A percentile compares a stretch with the other conserved stretches of the same genome.
These are phyloP conservation scores for Vararia minispora DNA, from an alignment of 768 basidiomycete species.

Conservation along the genomic window DNA sequence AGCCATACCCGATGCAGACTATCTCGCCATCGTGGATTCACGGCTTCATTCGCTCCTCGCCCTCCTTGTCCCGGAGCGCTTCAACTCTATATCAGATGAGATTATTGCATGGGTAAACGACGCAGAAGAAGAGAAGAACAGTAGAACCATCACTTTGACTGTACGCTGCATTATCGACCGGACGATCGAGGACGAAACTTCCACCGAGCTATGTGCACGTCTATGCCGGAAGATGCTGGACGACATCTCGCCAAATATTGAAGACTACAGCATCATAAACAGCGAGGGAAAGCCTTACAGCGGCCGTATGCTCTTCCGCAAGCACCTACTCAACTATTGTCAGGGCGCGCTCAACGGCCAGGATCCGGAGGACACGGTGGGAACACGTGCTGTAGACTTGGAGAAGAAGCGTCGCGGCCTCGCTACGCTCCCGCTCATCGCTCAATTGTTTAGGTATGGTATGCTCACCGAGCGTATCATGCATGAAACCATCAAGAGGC, in stretches of 20 bases:
- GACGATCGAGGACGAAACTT: slow-evolving; percentile 42
- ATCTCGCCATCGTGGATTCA: too few species aligned
- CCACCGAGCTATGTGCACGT: slow-evolving; percentile 42
- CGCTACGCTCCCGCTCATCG: slow-evolving; percentile 42
- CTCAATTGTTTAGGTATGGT: slow-evolving; percentile 40
- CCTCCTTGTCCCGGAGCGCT: slow-evolving; percentile 42
- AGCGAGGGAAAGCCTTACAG: slow-evolving; percentile 29
- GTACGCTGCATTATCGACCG: slow-evolving; percentile 45
- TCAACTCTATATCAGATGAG: slow-evolving; percentile 39
- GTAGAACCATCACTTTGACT: slow-evolving; percentile 39
- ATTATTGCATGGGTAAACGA: slow-evolving; percentile 43
- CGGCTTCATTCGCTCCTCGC: slow-evolving; percentile 29
- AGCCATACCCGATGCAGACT: too few species aligned
- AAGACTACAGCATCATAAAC: slow-evolving; percentile 29
- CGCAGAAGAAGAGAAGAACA: slow-evolving; percentile 35
- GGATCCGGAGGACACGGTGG: too few species aligned
- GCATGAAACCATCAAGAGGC: slow-evolving; percentile 37
- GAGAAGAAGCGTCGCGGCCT: slow-evolving; percentile 45
- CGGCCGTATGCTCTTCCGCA: slow-evolving; percentile 40
- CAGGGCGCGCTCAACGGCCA: too few species aligned
- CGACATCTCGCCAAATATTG: slow-evolving; percentile 29
- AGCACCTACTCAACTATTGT: slow-evolving; percentile 43
- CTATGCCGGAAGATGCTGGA: slow-evolving; percentile 37
- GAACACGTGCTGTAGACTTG: too few species aligned
- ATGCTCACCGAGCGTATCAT: slow-evolving; percentile 43